Evolutionary conservation across 805 yeast genomes (phyloP).

Genomic region (Priceomyces melissophilus): DNA sequence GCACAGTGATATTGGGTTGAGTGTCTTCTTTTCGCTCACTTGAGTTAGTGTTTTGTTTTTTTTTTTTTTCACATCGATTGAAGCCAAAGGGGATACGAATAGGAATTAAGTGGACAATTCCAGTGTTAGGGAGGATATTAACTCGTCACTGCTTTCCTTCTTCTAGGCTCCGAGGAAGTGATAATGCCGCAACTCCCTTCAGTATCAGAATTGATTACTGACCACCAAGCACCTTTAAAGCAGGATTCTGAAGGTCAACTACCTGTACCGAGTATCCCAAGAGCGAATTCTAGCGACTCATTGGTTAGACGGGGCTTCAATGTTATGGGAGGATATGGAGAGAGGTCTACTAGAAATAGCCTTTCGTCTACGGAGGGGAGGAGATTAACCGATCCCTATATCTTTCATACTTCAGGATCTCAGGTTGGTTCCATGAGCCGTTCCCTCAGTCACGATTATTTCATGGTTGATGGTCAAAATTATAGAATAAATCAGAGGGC

Average conservation of each 20-base stretch:
- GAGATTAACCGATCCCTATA: conserved; percentile 5
- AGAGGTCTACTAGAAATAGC: not conserved
- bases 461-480: conserved; percentile 1
- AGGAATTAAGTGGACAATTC: too few species aligned
- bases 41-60: too few species aligned
- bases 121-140: too few species aligned
- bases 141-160: too few species aligned
- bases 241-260: not conserved
- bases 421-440: not conserved
- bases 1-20: too few species aligned
- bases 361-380: not conserved
- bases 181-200: conserved; percentile 11
- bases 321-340: not conserved
- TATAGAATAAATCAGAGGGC: conserved; percentile 5
- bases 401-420: conserved; percentile 1
- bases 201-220: conserved; percentile 9
- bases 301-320: not conserved
- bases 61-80: too few species aligned
- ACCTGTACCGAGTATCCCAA: not conserved
- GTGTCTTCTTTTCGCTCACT: too few species aligned
- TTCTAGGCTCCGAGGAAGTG: not conserved
- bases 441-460: not conserved
- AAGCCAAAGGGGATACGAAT: too few species aligned
- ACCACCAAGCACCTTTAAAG: not conserved
- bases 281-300: conserved; percentile 1